Evolutionary conservation across 805 yeast species (phyloP), one percentile per base, ranked within the genome.

Genomic region (Limtongia smithiae): DNA sequence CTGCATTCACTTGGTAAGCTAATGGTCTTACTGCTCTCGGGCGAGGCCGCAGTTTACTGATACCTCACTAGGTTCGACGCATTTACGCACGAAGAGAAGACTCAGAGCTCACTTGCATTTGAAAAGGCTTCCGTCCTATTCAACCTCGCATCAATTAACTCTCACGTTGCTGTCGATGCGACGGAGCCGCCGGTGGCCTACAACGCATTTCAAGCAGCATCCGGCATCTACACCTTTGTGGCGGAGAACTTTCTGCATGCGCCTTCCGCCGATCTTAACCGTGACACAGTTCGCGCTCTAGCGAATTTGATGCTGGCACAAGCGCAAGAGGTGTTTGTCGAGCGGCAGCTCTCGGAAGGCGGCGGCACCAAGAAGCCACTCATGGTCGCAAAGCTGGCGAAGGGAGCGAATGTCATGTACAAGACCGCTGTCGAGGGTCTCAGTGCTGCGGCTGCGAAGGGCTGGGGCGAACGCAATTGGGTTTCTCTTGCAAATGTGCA

Each of bases 101-200:
- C 83, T n/a, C 96, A 90, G 63, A 78, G 77, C 60, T 83, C 96
- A 0, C 61, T 86, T 37, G 88, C 96, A 0, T 89, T 86, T 63
- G 98, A 91, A 62, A 91, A 91, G 68, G 96, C 96, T 0, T 78
- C 85, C 22, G 70, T 83, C 2, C 71, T 93, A 45, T 91, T 82
- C 73, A 90, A 90, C 62, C 68, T 90, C 44, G 96, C 81, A 1
- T 75, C 86, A 0, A 60, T 81, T 1, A 68, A 82, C 50, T 76
- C 84, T 2, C 71, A 75, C 47, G 68, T 77, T 32, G 74, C 61
- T 3, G 37, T 31, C 24, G 59, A 60, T 21, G 38, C 64, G 31
- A 66, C 70, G 2, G 74, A 80, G 47, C 70, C 75, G 61, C 89
- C 85, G 59, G 65, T 66, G n/a, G 73, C 88, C 0, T 74, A 82